Conservation (phyloP, 768 basidiomycete species). For the Chiua virens region DNA sequence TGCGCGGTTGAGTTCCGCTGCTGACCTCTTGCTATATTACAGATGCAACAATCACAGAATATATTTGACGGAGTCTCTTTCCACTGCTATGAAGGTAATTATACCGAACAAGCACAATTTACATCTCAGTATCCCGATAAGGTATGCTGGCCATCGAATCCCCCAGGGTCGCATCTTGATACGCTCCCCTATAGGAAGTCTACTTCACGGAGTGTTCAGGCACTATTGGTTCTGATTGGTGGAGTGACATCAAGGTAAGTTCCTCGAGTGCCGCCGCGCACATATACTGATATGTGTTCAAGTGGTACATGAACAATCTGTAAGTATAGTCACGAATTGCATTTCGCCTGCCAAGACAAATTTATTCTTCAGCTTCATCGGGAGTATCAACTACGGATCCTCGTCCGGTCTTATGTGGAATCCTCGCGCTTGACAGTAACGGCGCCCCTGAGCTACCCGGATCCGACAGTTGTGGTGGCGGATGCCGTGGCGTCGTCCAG, state of each 20-base stretch:
- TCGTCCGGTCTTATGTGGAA: constrained; percentile 71
- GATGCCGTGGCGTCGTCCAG: constrained; percentile 67
- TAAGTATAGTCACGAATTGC: constrained; percentile 26
- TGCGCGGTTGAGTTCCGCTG: not conserved
- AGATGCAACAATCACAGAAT: constrained; percentile 56
- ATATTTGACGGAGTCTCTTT: constrained; percentile 68
- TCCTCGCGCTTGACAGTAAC: constrained; percentile 58
- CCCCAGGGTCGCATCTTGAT: not conserved
- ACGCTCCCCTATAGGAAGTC: constrained; percentile 31
- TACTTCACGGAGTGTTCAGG: constrained; percentile 66
- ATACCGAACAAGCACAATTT: constrained; percentile 55
- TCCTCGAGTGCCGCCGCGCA: not conserved
- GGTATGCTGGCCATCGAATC: constrained; percentile 18
- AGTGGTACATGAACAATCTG: constrained; percentile 76
- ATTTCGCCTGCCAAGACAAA: constrained; percentile 22
- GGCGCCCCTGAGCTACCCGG: constrained; percentile 69
- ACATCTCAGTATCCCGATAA: constrained; percentile 55
- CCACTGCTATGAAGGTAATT: constrained; percentile 67
- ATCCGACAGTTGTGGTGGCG: constrained; percentile 59
- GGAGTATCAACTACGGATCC: constrained; percentile 33
- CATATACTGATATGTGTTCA: constrained; percentile 8
- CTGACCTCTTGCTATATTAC: constrained; percentile 2
- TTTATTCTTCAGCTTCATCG: constrained; percentile 35
- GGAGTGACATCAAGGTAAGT: constrained; percentile 72
- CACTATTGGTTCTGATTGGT: constrained; percentile 69